These are phyloP conservation scores for Wallacemonas sp. DNA, from an alignment of 208 protist species.

Conservation along the genomic window DNA sequence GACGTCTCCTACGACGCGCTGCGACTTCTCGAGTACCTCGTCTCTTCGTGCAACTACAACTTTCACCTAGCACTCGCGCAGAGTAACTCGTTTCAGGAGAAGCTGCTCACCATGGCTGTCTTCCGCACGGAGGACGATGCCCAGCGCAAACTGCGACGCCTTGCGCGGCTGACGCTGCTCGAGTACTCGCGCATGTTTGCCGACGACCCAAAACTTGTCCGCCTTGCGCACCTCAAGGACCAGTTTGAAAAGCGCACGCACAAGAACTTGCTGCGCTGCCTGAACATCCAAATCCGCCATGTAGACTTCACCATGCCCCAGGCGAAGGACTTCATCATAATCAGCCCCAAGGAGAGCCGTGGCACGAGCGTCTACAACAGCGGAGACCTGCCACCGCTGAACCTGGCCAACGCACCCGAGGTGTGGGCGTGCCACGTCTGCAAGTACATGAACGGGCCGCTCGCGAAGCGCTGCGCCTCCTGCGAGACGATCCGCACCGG, in stretches of 20 bases:
- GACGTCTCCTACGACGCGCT: slow-evolving; percentile 49
- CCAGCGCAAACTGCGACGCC: slow-evolving; percentile 61
- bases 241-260: slow-evolving; percentile 66
- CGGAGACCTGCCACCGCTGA: slow-evolving; percentile 23
- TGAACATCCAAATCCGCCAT: slow-evolving; percentile 70
- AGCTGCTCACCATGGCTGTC: slow-evolving; percentile 58
- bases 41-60: slow-evolving; percentile 65
- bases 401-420: slow-evolving; percentile 34
- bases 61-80: slow-evolving; percentile 77
- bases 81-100: slow-evolving; percentile 53
- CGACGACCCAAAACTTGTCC: slow-evolving; percentile 57
- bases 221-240: slow-evolving; percentile 52
- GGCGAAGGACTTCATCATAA: slow-evolving; percentile 58
- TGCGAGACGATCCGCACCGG: slow-evolving; percentile 52
- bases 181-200: slow-evolving; percentile 89
- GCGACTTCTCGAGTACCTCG: slow-evolving; percentile 73
- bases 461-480: slow-evolving; percentile 46
- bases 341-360: slow-evolving; percentile 52
- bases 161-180: slow-evolving; percentile 72
- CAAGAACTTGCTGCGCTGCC: slow-evolving; percentile 70
- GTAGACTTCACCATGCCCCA: slow-evolving; percentile 64
- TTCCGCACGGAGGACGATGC: slow-evolving; percentile 43
- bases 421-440: slow-evolving; percentile 79
- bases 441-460: slow-evolving; percentile 65
- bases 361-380: slow-evolving; percentile 20